A percentile compares a stretch with the other conserved stretches of the same genome.
Evolutionary conservation across 208 protist genomes (phyloP).

Genomic region (Leishmania turanica): DNA sequence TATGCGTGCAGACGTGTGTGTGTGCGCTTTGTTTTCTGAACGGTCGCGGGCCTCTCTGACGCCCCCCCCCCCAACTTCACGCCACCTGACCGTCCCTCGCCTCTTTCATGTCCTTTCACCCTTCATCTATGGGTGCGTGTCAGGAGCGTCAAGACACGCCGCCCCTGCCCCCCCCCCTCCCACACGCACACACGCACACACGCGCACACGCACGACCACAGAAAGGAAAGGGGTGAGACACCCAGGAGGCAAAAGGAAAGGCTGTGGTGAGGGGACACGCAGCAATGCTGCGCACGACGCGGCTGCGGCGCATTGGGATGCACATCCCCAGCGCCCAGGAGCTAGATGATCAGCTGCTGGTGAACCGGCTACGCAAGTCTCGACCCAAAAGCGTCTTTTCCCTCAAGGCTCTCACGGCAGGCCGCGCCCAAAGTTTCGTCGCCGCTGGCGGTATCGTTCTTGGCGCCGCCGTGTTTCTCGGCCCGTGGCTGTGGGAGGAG

Average conservation of each 20-base stretch:
- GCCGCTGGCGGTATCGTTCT: conserved; percentile 70
- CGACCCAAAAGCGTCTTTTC: conserved; percentile 32
- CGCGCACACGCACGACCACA: not conserved
- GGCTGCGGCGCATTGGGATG: conserved; percentile 7
- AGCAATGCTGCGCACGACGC: conserved; percentile 21
- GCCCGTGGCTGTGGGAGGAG: conserved; percentile 80
- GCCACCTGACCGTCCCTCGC: not conserved
- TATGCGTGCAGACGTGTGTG: not conserved
- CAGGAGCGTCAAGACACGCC: not conserved
- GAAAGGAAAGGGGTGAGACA: not conserved
- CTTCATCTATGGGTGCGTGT: not conserved
- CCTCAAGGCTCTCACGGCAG: conserved; percentile 56
- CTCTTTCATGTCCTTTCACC: not conserved
- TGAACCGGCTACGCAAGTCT: conserved; percentile 48
- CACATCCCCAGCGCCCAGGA: conserved; percentile 33
- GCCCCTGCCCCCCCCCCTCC: not conserved
- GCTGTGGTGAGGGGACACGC: not conserved
- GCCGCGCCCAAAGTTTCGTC: conserved; percentile 66
- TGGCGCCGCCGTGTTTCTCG: conserved; percentile 67
- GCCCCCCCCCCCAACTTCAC: not conserved
- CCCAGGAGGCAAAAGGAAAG: not conserved
- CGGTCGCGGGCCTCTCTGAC: not conserved
- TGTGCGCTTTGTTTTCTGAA: not conserved
- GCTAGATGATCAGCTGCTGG: conserved; percentile 51
- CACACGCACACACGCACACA: not conserved